These are phyloP conservation scores for Nothomitra cinnamomea DNA, from an alignment of 2,329 filamentous ascomycete species.

Conservation along the genomic window DNA sequence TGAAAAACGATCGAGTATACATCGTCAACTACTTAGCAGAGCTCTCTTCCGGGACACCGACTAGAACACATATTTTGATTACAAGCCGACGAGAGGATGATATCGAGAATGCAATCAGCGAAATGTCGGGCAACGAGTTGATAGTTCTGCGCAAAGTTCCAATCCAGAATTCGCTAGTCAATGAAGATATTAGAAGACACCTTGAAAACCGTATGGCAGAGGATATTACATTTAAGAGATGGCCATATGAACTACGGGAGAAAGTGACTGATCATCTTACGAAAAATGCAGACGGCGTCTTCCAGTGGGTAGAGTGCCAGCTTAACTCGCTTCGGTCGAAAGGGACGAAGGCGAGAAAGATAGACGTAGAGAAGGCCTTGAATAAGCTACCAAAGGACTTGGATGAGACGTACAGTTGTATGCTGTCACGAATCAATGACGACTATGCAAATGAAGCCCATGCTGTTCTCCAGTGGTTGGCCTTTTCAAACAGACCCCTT, in stretches of 20 bases:
- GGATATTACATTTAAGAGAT: slow-evolving; percentile 2
- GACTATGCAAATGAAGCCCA: neutral
- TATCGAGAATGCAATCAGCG: neutral
- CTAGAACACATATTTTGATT: slow-evolving; percentile 1
- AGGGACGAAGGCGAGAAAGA: neutral
- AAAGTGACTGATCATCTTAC: neutral
- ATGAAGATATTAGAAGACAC: slow-evolving; percentile 6
- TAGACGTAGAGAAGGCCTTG: slow-evolving; percentile 6
- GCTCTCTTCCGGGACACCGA: neutral
- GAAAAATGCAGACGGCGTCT: slow-evolving; percentile 5
- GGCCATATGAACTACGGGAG: neutral
- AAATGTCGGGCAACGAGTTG: neutral
- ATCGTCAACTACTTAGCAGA: neutral
- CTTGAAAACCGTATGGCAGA: slow-evolving; percentile 2
- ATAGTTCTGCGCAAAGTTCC: neutral
- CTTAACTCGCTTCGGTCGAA: slow-evolving; percentile 7
- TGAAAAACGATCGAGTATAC: neutral
- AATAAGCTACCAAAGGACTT: slow-evolving; percentile 7
- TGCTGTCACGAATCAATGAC: slow-evolving; percentile 1
- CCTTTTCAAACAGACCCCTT: slow-evolving; percentile 10
- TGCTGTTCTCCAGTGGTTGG: slow-evolving; percentile 12
- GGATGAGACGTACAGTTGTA: slow-evolving; percentile 10
- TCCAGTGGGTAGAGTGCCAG: slow-evolving; percentile 10
- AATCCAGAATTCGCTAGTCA: neutral
- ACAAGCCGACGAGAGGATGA: slow-evolving; percentile 1